phyloP scores from a whole-genome alignment of 257 asterid genomes.

The Forsythia suspensa region DNA sequence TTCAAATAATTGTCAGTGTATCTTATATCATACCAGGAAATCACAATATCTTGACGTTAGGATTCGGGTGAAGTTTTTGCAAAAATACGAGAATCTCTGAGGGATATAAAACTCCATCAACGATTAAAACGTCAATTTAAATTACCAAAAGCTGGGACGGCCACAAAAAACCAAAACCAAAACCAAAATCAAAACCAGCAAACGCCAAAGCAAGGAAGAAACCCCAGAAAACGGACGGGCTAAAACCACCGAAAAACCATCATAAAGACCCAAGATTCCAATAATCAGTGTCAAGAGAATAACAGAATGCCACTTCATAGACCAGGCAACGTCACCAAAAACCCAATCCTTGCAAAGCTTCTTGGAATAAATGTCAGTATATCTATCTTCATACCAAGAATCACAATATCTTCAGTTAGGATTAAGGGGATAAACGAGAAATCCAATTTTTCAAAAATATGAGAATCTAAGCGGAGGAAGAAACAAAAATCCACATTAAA shows the following conservation, averaged over 20 bases:
- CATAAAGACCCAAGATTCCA: background rate
- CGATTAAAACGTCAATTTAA: too few relatives aligned
- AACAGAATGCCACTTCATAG: background rate
- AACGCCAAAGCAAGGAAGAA: background rate
- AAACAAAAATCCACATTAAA: background rate
- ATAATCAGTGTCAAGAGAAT: background rate
- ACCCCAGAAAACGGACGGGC: background rate
- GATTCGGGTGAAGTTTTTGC: too few relatives aligned
- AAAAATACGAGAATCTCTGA: too few relatives aligned
- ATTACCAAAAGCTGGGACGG: background rate
- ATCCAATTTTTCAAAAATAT: background rate
- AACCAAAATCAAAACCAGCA: background rate
- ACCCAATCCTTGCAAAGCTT: background rate
- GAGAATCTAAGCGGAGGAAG: background rate
- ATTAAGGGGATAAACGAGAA: background rate
- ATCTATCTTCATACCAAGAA: background rate
- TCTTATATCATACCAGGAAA: background rate
- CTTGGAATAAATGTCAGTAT: background rate
- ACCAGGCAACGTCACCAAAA: background rate
- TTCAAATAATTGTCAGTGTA: background rate
- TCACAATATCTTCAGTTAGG: background rate
- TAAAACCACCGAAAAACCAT: background rate
- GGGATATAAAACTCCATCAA: too few relatives aligned
- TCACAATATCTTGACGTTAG: too few relatives aligned
- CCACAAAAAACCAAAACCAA: background rate